Conservation (phyloP, 2,329 filamentous ascomycete species). For the Aspergillus fumigatus region DNA sequence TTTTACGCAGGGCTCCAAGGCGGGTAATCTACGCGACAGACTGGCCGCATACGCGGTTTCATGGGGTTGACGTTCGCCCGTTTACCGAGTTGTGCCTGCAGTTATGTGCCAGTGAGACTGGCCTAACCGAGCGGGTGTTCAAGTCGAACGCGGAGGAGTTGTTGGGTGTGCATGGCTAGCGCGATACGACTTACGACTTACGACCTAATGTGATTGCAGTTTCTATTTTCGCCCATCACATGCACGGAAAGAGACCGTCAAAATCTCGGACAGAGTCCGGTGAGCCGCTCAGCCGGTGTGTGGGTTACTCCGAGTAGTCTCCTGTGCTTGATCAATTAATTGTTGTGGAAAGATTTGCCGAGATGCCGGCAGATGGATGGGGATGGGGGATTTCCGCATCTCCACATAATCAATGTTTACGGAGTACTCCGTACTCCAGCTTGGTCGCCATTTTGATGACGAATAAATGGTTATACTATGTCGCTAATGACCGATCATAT, state of each 20-base stretch:
- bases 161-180: constrained; percentile 11
- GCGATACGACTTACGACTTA: background rate
- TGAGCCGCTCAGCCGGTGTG: background rate
- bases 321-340: no score
- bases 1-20: constrained; percentile 43
- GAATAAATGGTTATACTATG: no score
- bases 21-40: constrained; percentile 57
- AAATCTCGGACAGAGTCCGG: background rate
- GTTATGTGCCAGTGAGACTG: constrained; percentile 47
- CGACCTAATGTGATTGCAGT: background rate
- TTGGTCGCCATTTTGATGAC: no score
- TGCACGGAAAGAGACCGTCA: background rate
- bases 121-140: constrained; percentile 50
- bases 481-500: no score
- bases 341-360: background rate
- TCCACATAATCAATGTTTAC: background rate
- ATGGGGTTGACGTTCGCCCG: constrained; percentile 52
- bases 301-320: background rate
- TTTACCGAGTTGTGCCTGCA: constrained; percentile 53
- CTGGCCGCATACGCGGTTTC: constrained; percentile 62
- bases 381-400: background rate
- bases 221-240: background rate
- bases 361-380: background rate
- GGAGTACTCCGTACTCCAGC: no score
- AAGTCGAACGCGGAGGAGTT: constrained; percentile 53